Conservation (phyloP, 768 basidiomycete species). For the Coprinopsis sp. region DNA sequence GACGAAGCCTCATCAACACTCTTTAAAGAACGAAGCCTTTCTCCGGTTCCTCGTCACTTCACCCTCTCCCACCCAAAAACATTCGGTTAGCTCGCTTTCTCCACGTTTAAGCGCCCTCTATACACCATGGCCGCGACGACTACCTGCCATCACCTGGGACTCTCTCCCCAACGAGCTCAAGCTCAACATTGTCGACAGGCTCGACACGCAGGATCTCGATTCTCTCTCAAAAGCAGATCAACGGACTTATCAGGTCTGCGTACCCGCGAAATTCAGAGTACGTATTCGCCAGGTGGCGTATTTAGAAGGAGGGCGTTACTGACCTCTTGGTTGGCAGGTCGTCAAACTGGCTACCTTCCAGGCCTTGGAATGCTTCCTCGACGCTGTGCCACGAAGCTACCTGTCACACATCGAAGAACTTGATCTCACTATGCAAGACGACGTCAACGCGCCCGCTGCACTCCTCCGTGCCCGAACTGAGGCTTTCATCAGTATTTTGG, state of each 20-base stretch:
- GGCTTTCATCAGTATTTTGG: constrained; percentile 46
- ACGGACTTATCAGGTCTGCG: constrained; percentile 47
- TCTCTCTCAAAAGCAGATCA: constrained; percentile 47
- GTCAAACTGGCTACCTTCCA: constrained; percentile 44
- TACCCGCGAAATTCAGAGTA: constrained; percentile 59
- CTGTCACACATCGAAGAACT: constrained; percentile 50
- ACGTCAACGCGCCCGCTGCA: constrained; percentile 14
- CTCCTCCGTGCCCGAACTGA: constrained; percentile 35
- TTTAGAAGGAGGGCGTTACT: constrained; percentile 11
- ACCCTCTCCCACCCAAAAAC: background rate
- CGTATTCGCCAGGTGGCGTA: constrained; percentile 14
- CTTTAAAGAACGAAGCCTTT: background rate
- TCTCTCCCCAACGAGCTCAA: constrained; percentile 64
- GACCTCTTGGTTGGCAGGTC: constrained; percentile 28
- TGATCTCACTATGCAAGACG: constrained; percentile 36
- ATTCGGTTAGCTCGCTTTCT: background rate
- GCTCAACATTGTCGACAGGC: constrained; percentile 48
- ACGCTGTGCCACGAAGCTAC: constrained; percentile 53
- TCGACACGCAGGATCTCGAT: constrained; percentile 40
- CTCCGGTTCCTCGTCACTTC: background rate
- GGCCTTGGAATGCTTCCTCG: constrained; percentile 48
- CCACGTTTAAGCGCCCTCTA: background rate
- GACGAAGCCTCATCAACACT: constrained; percentile 11
- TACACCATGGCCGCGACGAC: constrained; percentile 4
- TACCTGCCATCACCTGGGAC: constrained; percentile 38